Evolutionary conservation across 2,329 filamentous ascomycete genomes (phyloP).

Genomic region (Botrytis hyacinthi): DNA sequence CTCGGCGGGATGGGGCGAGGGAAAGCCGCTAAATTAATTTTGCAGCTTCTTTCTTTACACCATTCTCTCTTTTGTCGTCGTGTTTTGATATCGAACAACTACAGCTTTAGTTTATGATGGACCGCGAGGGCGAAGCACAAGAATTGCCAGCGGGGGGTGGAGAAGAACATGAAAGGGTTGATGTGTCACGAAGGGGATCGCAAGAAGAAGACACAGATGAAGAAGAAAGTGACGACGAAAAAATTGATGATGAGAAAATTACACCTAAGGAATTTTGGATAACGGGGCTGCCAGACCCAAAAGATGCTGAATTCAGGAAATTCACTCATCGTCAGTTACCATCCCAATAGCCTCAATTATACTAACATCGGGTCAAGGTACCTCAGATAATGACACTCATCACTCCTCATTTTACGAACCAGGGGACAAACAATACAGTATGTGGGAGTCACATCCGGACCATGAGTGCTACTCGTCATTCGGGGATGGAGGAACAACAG

Average conservation of each 20-base stretch:
- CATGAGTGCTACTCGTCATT: not conserved
- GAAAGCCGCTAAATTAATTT: not conserved
- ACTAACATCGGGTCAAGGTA: not conserved
- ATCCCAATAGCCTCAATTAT: not conserved
- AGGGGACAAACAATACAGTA: not conserved
- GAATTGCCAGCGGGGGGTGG: not conserved
- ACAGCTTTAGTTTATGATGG: not conserved
- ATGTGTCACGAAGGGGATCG: rapidly evolving
- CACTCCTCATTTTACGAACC: not conserved
- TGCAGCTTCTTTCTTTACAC: not conserved
- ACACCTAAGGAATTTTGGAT: not conserved
- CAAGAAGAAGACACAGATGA: not conserved
- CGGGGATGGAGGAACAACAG: not conserved
- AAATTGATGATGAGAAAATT: too few species aligned
- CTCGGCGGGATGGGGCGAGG: not conserved
- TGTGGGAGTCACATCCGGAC: not conserved
- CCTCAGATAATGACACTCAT: not conserved
- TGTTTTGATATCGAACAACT: not conserved
- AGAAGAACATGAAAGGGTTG: not conserved
- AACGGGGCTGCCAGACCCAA: not conserved
- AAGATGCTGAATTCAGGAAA: not conserved
- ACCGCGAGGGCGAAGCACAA: not conserved
- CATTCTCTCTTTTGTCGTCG: not conserved
- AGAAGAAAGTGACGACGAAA: too few species aligned
- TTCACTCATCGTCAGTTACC: not conserved